These are phyloP conservation scores for Sphaerulina musiva DNA, from an alignment of 2,329 filamentous ascomycete species.

Conservation along the genomic window DNA sequence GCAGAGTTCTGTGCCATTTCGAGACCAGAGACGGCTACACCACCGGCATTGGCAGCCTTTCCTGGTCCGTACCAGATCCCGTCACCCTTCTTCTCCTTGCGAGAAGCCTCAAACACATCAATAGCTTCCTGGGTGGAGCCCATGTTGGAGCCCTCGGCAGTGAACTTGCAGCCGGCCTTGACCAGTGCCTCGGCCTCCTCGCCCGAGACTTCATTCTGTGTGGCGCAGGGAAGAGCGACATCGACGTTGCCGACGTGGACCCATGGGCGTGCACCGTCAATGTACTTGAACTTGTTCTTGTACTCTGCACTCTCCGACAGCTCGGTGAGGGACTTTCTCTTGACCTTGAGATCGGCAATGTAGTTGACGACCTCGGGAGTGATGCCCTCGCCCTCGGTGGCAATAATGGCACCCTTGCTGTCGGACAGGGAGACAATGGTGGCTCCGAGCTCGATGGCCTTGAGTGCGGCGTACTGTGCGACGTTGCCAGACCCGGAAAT, in stretches of 20 bases:
- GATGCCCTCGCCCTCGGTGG: conserved; percentile 64
- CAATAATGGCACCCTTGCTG: conserved; percentile 77
- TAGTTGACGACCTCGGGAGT: conserved; percentile 69
- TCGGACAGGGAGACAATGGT: conserved; percentile 90
- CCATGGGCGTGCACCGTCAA: conserved; percentile 85
- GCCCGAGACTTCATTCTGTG: conserved; percentile 93
- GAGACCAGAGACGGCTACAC: conserved; percentile 91
- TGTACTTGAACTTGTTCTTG: conserved; percentile 69
- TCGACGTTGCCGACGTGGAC: conserved; percentile 82
- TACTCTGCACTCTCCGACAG: conserved; percentile 54
- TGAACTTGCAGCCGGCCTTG: conserved; percentile 67
- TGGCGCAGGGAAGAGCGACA: conserved; percentile 84
- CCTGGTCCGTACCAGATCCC: conserved; percentile 91
- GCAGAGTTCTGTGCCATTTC: conserved; percentile 99
- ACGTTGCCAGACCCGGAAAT: conserved; percentile 97
- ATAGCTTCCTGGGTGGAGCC: conserved; percentile 95
- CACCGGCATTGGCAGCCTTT: conserved; percentile 95
- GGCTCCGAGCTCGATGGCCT: conserved; percentile 91
- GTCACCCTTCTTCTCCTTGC: conserved; percentile 60
- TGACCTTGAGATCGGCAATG: conserved; percentile 81
- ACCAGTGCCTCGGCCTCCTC: conserved; percentile 84
- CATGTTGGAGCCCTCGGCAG: conserved; percentile 98
- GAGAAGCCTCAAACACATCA: conserved; percentile 77
- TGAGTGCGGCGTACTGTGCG: conserved; percentile 93
- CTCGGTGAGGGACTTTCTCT: conserved; percentile 72